Base-by-base conservation (phyloP, 2,329 filamentous ascomycete genomes). In the Fusarium sp. region DNA sequence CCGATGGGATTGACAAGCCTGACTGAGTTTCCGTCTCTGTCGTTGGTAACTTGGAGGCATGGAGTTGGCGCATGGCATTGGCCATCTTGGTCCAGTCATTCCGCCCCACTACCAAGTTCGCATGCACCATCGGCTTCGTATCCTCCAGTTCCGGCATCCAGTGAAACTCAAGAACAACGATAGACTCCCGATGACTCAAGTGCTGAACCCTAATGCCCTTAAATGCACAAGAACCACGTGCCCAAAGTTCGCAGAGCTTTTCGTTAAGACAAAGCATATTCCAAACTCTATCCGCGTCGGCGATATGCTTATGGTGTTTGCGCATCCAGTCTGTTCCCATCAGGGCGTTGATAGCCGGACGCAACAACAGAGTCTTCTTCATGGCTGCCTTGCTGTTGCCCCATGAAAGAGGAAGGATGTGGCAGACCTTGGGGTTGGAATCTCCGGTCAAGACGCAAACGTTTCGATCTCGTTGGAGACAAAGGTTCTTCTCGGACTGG, bases 121-220 rank as follows among this genome's bases (percentile, higher is more conserved):
- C 42, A n/a, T 46, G 20, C 8, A 25, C 16, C 27, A 44, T 23
- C 7, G 23, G 27, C 16, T 31, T 27, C 3, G 14, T 33, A 1
- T 14, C 25, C 9, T 46, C 11, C n/a, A 14, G 10, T 6, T 10
- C 2, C 2, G 42, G 50, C 58, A 64, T 64, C 57, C 58, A 64
- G 11, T 50, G 51, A 25, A 65, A 65, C 9, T 58, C 34, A 2
- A 58, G 20, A 4, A 18, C 27, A 7, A 58, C 56, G n/a, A 27
- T 16, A 14, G 29, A 23, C 29, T 38, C 56, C 1, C 25, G 16
- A 2, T n/a, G 20, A 4, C 5, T 40, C 20, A 38, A 1, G 4
- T 23, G 51, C 42, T 36, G n/a, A 18, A 50, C 13, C 4, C 29
- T 20, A 4, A 58, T 16, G 9, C 40, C 33, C 5, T 58, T 50